Base-by-base conservation (phyloP, 2,329 filamentous ascomycete genomes). In the Acrocalymma vagum region DNA sequence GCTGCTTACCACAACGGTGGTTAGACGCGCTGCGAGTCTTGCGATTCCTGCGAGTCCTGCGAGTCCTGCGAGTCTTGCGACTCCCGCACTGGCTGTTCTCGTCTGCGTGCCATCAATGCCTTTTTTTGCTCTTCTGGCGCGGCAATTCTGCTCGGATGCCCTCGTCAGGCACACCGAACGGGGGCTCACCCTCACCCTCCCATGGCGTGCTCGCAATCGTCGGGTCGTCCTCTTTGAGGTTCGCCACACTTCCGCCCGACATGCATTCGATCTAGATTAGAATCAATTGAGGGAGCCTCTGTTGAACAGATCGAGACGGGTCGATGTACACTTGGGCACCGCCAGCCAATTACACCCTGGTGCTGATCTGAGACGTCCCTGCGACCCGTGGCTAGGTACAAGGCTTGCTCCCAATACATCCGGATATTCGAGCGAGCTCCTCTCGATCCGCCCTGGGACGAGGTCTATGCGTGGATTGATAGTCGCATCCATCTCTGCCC, bases 371-470 rank as follows among this genome's bases (percentile, higher is more conserved):
- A 58, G 53, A 54, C 56, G 46, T 59, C 38, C 56, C 53, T 63
- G 51, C 53, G 46, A 59, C 49, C 58, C 58, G 60, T 60, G 46
- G 51, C 62, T 67, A 60, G 60, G 62, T 62, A 62, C 63, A 65
- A 63, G 62, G 62, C 56, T 61, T 59, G 56, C 59, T 60, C 46
- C 45, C 53, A 65, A 65, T 67, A 63, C 61, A 58, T 57, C 58
- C 64, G 64, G 62, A 60, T 65, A 66, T 65, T 67, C 60, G 42
- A 66, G 52, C 49, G 40, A 53, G 42, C 43, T 51, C 38, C 34
- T 52, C 52, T 57, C 50, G 49, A 40, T 48, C 61, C 52, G 60
- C 53, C 41, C 46, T 50, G 36, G 31, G 31, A 51, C 51, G 22
- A 57, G 58, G 54, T 38, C 54, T 53, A 56, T 59, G 62, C 61